Conservation (phyloP, 78 protist genomes). For the Dictyostelium firmibasis region DNA sequence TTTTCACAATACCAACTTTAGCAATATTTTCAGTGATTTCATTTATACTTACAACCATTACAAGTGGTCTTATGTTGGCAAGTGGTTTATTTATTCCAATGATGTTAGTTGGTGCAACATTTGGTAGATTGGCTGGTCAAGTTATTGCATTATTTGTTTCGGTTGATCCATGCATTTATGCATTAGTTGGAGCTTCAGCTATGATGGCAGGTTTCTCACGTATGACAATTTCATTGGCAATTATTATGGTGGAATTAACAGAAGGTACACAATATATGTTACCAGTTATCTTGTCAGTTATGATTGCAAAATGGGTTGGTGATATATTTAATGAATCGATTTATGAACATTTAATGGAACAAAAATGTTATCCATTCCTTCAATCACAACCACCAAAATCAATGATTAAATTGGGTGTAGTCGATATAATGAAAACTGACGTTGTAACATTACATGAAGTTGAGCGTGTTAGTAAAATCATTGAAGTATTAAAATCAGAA, state of each 20-base stretch:
- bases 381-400: slow-evolving; percentile 82
- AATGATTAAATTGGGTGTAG: slow-evolving; percentile 54
- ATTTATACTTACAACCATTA: slow-evolving; percentile 80
- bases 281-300: slow-evolving; percentile 87
- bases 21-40: slow-evolving; percentile 66
- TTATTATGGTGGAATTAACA: slow-evolving; percentile 91
- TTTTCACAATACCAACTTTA: slow-evolving; percentile 75
- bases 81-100: slow-evolving; percentile 92
- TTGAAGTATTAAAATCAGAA: slow-evolving; percentile 45
- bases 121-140: slow-evolving; percentile 91
- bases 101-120: slow-evolving; percentile 90
- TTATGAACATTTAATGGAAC: slow-evolving; percentile 84
- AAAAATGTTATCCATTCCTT: slow-evolving; percentile 89
- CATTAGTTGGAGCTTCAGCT: slow-evolving; percentile 94
- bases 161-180: slow-evolving; percentile 80
- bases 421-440: slow-evolving; percentile 73
- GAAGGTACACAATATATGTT: slow-evolving; percentile 80
- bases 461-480: slow-evolving; percentile 20
- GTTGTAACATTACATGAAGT: slow-evolving; percentile 76
- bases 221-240: slow-evolving; percentile 91
- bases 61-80: slow-evolving; percentile 90
- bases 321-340: slow-evolving; percentile 81
- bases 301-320: slow-evolving; percentile 90
- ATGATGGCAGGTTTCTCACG: slow-evolving; percentile 93
- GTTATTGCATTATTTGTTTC: slow-evolving; percentile 15